Percentiles rank a stretch among this genome's conserved stretches.
Evolutionary conservation across 352 stramenopile species (phyloP).

Genomic region (Phytopythium ostracodes): DNA sequence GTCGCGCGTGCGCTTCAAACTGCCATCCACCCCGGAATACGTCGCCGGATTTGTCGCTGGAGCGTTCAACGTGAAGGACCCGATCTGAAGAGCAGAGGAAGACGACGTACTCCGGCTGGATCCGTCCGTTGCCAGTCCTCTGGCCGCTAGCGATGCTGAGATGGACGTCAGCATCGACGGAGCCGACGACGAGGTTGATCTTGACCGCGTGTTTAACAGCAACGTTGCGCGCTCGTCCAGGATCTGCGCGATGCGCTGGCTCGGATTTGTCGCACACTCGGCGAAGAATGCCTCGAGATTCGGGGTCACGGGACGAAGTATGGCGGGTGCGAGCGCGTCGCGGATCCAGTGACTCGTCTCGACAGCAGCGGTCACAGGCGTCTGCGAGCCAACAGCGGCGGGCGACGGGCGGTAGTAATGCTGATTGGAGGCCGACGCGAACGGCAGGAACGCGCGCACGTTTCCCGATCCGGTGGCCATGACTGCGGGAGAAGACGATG

Average conservation of each 20-base stretch:
- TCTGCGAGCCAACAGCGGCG: conserved; percentile 53
- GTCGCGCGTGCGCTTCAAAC: conserved; percentile 66
- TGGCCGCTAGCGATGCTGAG: conserved; percentile 1
- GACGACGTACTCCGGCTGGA: neutral
- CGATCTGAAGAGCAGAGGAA: neutral
- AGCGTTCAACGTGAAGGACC: neutral
- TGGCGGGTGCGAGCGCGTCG: conserved; percentile 42
- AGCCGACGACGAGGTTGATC: conserved; percentile 14
- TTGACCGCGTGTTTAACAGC: conserved; percentile 35
- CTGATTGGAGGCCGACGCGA: conserved; percentile 2
- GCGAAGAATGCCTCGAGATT: conserved; percentile 57
- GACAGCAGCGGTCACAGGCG: conserved; percentile 71
- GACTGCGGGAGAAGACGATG: conserved; percentile 36
- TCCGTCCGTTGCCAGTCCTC: neutral
- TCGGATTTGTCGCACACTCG: conserved; percentile 52
- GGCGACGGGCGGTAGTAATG: conserved; percentile 20
- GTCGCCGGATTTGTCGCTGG: conserved; percentile 11
- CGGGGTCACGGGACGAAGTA: conserved; percentile 29
- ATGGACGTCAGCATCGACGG: conserved; percentile 1
- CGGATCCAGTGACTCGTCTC: conserved; percentile 84
- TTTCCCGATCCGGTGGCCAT: conserved; percentile 4
- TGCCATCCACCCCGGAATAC: conserved; percentile 67
- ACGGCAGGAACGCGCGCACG: conserved; percentile 19
- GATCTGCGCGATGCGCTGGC: conserved; percentile 44
- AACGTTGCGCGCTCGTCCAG: conserved; percentile 47